phyloP scores from a whole-genome alignment of 2,329 filamentous ascomycete genomes.

The Colletotrichum trifolii region DNA sequence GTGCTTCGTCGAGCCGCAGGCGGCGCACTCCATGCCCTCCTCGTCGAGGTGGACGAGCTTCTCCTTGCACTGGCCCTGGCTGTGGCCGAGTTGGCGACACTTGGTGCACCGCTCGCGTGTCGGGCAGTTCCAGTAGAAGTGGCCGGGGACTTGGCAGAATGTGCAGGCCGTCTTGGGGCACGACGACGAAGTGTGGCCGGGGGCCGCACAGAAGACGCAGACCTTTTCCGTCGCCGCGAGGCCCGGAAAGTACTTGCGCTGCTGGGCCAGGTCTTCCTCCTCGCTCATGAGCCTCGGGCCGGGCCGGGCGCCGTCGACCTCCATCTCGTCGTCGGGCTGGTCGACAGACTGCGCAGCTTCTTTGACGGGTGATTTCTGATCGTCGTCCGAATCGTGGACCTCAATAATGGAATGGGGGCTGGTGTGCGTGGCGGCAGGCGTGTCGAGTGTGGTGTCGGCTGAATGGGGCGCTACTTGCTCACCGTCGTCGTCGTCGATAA shows the following conservation, averaged over 20 bases:
- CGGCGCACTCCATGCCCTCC: slow-evolving; percentile 68
- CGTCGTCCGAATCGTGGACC: neutral
- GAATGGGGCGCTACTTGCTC: slow-evolving; percentile 15
- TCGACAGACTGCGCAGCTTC: slow-evolving; percentile 27
- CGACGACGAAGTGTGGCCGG: slow-evolving; percentile 55
- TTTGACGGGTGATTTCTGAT: neutral
- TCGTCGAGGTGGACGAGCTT: slow-evolving; percentile 63
- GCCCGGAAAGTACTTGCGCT: slow-evolving; percentile 64
- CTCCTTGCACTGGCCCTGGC: slow-evolving; percentile 61
- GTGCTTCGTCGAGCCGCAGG: slow-evolving; percentile 68
- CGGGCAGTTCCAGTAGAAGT: slow-evolving; percentile 64
- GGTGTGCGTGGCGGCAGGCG: neutral
- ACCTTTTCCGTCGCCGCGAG: slow-evolving; percentile 53
- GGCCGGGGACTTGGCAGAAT: slow-evolving; percentile 57
- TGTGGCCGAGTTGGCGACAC: slow-evolving; percentile 73
- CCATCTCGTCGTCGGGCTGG: slow-evolving; percentile 18
- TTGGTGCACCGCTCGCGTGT: slow-evolving; percentile 62
- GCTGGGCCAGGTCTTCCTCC: slow-evolving; percentile 51
- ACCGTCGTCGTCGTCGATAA: slow-evolving; percentile 25
- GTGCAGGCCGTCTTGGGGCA: slow-evolving; percentile 62
- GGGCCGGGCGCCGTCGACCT: slow-evolving; percentile 11
- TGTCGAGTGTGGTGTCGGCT: neutral
- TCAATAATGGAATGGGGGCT: neutral
- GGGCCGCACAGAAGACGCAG: slow-evolving; percentile 64
- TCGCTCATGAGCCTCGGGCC: slow-evolving; percentile 31